Conservation (phyloP, 2,329 filamentous ascomycete species). For the Xylariaceae sp. region DNA sequence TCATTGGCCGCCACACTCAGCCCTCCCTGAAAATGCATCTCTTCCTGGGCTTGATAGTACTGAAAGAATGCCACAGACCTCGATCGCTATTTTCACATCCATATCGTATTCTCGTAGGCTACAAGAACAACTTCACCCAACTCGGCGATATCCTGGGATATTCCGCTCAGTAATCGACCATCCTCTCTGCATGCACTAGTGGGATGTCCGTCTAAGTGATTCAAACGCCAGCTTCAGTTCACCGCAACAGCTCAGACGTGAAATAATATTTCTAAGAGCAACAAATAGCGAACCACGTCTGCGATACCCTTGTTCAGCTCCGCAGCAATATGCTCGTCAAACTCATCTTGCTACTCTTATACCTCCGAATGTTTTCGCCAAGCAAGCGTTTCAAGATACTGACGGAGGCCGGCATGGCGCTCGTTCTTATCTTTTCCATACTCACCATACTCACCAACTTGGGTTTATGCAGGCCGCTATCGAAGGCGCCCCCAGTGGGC, state of each 20-base stretch:
- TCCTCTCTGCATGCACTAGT: conserved; percentile 20
- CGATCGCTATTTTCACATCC: conserved; percentile 17
- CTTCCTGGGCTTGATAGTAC: too few species aligned
- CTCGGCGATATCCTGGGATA: conserved; percentile 1
- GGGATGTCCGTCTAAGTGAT: conserved; percentile 18
- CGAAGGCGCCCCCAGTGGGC: conserved; percentile 4
- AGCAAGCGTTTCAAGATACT: conserved; percentile 10
- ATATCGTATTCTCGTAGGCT: conserved; percentile 14
- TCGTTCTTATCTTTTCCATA: conserved; percentile 16
- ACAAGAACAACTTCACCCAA: background rate
- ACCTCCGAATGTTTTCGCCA: conserved; percentile 20
- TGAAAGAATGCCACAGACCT: too few species aligned
- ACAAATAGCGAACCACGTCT: conserved; percentile 11
- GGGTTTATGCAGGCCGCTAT: conserved; percentile 14
- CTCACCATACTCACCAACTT: conserved; percentile 13
- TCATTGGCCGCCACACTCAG: too few species aligned
- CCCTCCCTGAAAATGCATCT: too few species aligned
- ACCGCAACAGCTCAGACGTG: too few species aligned
- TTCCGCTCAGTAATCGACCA: conserved; percentile 13
- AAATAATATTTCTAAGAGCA: background rate
- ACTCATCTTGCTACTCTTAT: conserved; percentile 17
- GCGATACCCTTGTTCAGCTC: conserved; percentile 15
- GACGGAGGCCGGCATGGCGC: conserved; percentile 17
- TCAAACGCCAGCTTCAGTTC: conserved; percentile 10
- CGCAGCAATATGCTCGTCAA: conserved; percentile 19